Base-by-base conservation (phyloP, 352 stramenopile genomes). In the Globisporangium nodosum region DNA sequence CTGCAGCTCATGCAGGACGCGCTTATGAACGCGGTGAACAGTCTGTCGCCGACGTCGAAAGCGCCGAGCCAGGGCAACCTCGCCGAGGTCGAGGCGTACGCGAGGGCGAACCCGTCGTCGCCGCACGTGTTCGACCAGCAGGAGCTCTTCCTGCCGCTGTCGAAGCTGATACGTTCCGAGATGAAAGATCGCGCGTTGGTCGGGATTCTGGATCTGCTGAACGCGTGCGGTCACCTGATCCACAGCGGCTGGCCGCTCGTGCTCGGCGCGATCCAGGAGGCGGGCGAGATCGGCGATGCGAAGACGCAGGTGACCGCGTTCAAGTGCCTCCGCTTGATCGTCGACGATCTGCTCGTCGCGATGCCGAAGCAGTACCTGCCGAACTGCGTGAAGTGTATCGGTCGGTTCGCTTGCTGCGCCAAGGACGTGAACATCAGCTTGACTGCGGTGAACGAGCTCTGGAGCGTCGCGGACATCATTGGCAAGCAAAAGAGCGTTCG, bases 341-440 rank as follows among this genome's bases (percentile, higher is more conserved):
- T 98, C 13, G 96, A 99, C 66, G 96, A 99, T 54, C 91, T 98
- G 61, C 71, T 98, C 45, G 93, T 96, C 8, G 80, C 86, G 35
- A 85, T 98, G 31, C 81, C 88, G 1, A 73, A 70, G 30, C 68
- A 58, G 61, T 81, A 92, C 63, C 57, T 94, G 40, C 73, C 71
- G 11, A 66, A 88, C 60, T 92, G 81, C 65, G 81, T 98, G 31
- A 73, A 92, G 53, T 99, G 96, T 66, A 98, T 97, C 61, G 92
- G 92, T 0, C 82, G 87, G 5, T 99, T 98, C 73, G 96, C 90
- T 4, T 85, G 76, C 48, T 91, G 92, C 54, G 81, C 82, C 7
- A 97, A 98, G 60, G 96, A 99, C 73, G 88, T 99, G 40, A 99
- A 99, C 68, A 98, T 98, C 50, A 98, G 94, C 60, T 81, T 99